phyloP scores from a whole-genome alignment of 306 rosid species.

The Sesbania bispinosa region DNA sequence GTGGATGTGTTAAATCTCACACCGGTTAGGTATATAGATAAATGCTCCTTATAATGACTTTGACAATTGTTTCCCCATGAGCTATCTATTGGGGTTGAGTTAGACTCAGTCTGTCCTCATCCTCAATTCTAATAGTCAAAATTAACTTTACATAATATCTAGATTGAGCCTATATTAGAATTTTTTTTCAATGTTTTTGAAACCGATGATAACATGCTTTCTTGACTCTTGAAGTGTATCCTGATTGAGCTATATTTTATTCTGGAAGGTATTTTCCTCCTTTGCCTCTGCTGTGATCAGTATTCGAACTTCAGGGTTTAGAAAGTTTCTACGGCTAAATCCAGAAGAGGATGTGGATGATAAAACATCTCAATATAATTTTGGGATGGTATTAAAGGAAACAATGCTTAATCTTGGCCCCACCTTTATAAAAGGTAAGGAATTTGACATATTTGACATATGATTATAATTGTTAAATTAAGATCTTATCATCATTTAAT shows the following conservation, averaged over 20 bases:
- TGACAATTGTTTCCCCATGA: not conserved
- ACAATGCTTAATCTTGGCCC: conserved; percentile 91
- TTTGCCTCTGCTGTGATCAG: conserved; percentile 73
- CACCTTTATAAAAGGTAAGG: conserved; percentile 88
- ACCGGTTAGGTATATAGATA: not conserved
- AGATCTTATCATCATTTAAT: not conserved
- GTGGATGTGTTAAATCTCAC: not conserved
- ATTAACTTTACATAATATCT: not conserved
- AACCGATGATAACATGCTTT: conserved; percentile 4
- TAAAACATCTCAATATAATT: conserved; percentile 56
- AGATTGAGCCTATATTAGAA: not conserved
- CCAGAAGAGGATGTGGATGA: conserved; percentile 43
- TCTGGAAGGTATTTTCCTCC: conserved; percentile 70
- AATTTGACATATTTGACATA: conserved; percentile 21
- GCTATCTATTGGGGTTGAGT: not conserved
- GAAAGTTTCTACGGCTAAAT: conserved; percentile 37
- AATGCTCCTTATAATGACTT: not conserved
- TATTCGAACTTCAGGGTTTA: conserved; percentile 59
- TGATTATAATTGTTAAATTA: conserved; percentile 3
- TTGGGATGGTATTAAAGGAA: conserved; percentile 78
- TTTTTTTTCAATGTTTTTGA: conserved; percentile 4
- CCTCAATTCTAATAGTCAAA: not conserved
- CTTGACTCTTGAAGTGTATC: conserved; percentile 17
- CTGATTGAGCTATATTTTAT: conserved; percentile 33
- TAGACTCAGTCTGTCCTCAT: not conserved